phyloP scores from a whole-genome alignment of 2,329 filamentous ascomycete genomes.

The Fonsecaea multimorphosa region DNA sequence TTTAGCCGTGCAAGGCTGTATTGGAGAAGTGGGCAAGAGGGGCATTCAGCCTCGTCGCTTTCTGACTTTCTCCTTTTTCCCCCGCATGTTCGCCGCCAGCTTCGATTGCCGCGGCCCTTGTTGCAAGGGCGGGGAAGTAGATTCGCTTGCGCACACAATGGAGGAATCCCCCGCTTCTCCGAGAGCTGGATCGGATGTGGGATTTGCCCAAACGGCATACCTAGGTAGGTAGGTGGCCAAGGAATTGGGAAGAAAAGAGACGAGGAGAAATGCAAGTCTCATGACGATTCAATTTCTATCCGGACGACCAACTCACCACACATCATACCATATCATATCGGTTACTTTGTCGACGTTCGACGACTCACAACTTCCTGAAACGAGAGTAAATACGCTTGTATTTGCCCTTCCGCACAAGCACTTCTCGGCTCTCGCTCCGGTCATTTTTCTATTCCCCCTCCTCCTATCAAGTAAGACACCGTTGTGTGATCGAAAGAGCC shows the following conservation, averaged over 20 bases:
- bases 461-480: not conserved
- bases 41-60: not conserved
- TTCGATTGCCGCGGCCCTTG: not conserved
- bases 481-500: not conserved
- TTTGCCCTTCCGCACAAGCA: no score
- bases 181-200: not conserved
- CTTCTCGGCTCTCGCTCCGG: not conserved
- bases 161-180: constrained; percentile 2
- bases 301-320: not conserved
- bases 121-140: constrained; percentile 2
- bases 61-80: not conserved
- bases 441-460: not conserved
- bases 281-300: constrained; percentile 1
- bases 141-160: not conserved
- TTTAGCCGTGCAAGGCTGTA: no score
- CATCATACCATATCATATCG: no score
- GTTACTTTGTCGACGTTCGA: no score
- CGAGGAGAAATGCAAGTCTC: constrained; percentile 1
- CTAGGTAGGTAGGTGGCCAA: no score
- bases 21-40: not conserved
- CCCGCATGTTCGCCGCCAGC: constrained; percentile 1
- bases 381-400: no score
- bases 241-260: not conserved
- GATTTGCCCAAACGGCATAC: no score
- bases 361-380: no score